phyloP scores from a whole-genome alignment of 768 basidiomycete species.

The Suillus ampliporus region DNA sequence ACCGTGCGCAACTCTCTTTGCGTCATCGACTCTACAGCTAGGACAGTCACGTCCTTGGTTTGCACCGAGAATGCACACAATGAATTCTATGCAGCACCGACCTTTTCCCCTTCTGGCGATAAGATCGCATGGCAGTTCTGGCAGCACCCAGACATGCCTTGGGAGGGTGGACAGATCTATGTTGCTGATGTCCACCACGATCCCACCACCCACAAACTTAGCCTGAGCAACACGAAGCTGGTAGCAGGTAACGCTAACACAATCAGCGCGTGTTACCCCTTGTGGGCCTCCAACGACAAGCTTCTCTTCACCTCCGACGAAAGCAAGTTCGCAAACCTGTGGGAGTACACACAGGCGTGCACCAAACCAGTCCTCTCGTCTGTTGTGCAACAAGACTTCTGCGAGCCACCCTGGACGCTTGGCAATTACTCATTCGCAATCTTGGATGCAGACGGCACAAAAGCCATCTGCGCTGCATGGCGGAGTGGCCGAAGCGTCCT shows the following conservation, averaged over 20 bases:
- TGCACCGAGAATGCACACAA: conserved; percentile 55
- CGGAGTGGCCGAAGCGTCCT: conserved; percentile 41
- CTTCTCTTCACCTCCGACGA: conserved; percentile 70
- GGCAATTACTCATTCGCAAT: conserved; percentile 53
- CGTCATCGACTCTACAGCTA: conserved; percentile 54
- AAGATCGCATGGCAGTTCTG: conserved; percentile 68
- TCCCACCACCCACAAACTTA: conserved; percentile 16
- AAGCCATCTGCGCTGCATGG: conserved; percentile 36
- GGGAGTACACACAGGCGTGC: conserved; percentile 46
- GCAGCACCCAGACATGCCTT: conserved; percentile 76
- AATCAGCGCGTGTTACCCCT: conserved; percentile 56
- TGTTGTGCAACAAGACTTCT: conserved; percentile 57
- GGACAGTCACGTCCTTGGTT: conserved; percentile 51
- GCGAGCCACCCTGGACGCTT: conserved; percentile 60
- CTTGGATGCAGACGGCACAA: conserved; percentile 39
- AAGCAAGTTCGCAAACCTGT: conserved; percentile 70
- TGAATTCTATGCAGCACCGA: conserved; percentile 65
- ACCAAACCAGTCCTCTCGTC: conserved; percentile 3
- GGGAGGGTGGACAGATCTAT: conserved; percentile 66
- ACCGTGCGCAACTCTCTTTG: conserved; percentile 57
- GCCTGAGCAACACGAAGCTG: neutral
- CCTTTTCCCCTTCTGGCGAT: conserved; percentile 63
- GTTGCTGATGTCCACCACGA: conserved; percentile 50
- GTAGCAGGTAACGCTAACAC: conserved; percentile 3
- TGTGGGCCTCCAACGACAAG: conserved; percentile 59